Base-by-base conservation (phyloP, 116 monocot species). In the Iris pallida region DNA sequence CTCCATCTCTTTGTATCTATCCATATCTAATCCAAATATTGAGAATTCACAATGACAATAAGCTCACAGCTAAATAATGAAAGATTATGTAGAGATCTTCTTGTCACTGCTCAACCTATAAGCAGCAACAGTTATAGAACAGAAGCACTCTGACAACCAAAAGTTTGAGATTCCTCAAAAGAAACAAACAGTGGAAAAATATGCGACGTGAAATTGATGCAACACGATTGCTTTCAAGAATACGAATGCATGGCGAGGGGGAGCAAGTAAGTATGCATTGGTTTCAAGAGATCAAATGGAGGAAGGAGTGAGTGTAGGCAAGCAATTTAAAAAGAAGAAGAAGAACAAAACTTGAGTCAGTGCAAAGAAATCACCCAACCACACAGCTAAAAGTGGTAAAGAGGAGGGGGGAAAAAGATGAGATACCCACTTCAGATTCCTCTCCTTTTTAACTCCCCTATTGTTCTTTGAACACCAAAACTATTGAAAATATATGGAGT, bases 351-450 rank as follows among this genome's bases (percentile, higher is more conserved):
- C 65, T 55, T 68, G 52, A 77, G 44, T 57, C 55, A 71, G 51
- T 69, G 41, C 63, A 72, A 68, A 68, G 57, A 41, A 63, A 30
- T 6, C 54, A 82, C 45, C 42, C 54, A 78, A 45, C 71, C 48
- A 42, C 67, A 19, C 69, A 63, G 16, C 58, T 66, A 70, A 84
- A 76, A 63, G 48, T 65, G 57, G 42, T 0, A 56, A 45, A 11
- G 64, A 73, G 78, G 71, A 73, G 45, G 55, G 77, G 4, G 40
- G 12, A 42, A 79, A 68, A 69, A 58, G 52, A 67, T 79, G 76
- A 87, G 84, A 75, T 75, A 75, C 86, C 87, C 74, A 77, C 86
- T 75, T 66, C 70, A 90, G 80, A 83, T 83, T 85, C 78, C 82
- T 40, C 47, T 70, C 71, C 70, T 73, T 78, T 86, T 73, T 46